phyloP scores from a whole-genome alignment of 73 alveolate genomes.

The Tetrahymena borealis region DNA sequence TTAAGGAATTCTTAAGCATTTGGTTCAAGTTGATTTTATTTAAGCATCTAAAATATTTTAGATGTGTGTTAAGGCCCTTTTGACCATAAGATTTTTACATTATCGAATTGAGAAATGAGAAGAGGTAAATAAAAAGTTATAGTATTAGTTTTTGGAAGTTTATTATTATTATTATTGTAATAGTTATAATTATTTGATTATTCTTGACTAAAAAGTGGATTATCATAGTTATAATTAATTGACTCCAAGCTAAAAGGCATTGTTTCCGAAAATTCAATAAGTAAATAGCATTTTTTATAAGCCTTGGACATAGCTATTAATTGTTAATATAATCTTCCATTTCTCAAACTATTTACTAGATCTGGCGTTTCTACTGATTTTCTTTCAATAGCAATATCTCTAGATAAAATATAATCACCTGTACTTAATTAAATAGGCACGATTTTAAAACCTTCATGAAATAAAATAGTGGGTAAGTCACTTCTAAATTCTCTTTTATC shows the following conservation, averaged over 20 bases:
- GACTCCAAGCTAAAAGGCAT: conserved; percentile 42
- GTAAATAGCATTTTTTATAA: conserved; percentile 66
- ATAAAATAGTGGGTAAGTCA: conserved; percentile 66
- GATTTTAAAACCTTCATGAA: conserved; percentile 68
- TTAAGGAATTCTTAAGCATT: neutral
- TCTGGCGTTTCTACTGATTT: conserved; percentile 88
- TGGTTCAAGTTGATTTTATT: neutral
- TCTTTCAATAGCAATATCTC: conserved; percentile 78
- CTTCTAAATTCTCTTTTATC: conserved; percentile 83
- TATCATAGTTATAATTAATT: neutral
- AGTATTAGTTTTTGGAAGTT: neutral
- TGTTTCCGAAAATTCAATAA: conserved; percentile 83
- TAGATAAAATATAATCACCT: conserved; percentile 83
- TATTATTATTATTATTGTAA: neutral
- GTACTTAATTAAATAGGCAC: conserved; percentile 71
- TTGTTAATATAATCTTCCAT: conserved; percentile 69
- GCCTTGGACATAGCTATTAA: conserved; percentile 64
- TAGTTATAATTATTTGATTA: too few species aligned
- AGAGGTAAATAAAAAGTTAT: neutral
- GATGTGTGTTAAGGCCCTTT: neutral
- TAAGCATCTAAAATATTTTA: neutral
- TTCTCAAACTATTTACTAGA: conserved; percentile 65
- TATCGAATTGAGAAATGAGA: neutral
- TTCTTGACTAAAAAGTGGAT: neutral
- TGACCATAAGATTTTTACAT: neutral